Conservation (phyloP, 139 green algal species). For the Spirogloea muscicola region DNA sequence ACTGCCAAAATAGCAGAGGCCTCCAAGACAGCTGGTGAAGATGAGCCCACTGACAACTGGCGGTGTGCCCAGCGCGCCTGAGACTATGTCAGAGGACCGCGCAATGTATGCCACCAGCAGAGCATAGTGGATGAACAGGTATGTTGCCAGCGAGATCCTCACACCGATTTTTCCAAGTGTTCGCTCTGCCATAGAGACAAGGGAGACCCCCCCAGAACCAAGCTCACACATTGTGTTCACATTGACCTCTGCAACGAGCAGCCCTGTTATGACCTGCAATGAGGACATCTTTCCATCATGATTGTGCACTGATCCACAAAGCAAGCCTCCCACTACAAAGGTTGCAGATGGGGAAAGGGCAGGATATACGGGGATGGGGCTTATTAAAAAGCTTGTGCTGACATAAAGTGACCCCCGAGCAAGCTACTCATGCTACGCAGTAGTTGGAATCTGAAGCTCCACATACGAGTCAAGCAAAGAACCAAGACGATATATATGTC, state of each 20-base stretch:
- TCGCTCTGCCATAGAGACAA: conserved; percentile 43
- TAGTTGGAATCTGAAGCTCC: no score
- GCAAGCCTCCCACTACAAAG: neutral
- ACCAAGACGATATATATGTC: neutral
- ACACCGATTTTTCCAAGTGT: conserved; percentile 30
- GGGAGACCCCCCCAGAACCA: conserved; percentile 32
- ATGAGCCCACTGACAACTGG: neutral
- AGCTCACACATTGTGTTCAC: conserved; percentile 50
- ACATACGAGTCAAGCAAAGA: neutral
- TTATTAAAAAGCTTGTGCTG: neutral
- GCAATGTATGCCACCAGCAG: conserved; percentile 64
- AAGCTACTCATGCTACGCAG: no score
- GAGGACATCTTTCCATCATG: no score
- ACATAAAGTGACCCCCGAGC: no score
- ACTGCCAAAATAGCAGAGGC: conserved; percentile 57
- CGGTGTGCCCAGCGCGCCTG: neutral
- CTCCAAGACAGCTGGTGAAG: conserved; percentile 54
- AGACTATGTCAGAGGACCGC: conserved; percentile 36
- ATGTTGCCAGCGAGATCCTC: conserved; percentile 42
- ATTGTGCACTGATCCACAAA: neutral
- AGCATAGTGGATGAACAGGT: conserved; percentile 71
- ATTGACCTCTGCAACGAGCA: conserved; percentile 44
- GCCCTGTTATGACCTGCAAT: conserved; percentile 35
- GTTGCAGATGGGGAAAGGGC: no score
- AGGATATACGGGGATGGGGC: no score